These are phyloP conservation scores for Aspergillus sp. DNA, from an alignment of 2,329 filamentous ascomycete species.

Conservation along the genomic window DNA sequence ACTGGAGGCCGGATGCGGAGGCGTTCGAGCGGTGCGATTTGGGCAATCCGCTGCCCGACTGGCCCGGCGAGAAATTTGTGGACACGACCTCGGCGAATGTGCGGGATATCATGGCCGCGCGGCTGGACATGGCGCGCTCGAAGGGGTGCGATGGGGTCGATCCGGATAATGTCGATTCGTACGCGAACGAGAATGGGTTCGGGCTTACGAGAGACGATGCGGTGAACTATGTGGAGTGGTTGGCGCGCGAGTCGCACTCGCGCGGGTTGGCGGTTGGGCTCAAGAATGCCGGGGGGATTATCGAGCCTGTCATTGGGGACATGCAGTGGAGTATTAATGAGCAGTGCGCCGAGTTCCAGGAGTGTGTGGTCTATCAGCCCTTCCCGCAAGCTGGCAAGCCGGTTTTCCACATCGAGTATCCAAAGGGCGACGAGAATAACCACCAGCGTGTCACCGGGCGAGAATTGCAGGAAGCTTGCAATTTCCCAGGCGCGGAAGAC, in stretches of 20 bases:
- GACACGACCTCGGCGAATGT: conserved; percentile 50
- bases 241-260: conserved; percentile 45
- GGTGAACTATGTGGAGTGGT: conserved; percentile 51
- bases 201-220: conserved; percentile 48
- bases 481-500: conserved; percentile 34
- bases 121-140: conserved; percentile 49
- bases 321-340: conserved; percentile 63
- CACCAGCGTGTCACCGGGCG: conserved; percentile 21
- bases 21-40: conserved; percentile 48
- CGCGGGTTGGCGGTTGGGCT: conserved; percentile 55
- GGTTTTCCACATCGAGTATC: conserved; percentile 67
- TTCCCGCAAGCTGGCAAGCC: conserved; percentile 56
- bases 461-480: conserved; percentile 38
- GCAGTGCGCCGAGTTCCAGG: conserved; percentile 53
- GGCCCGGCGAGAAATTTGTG: conserved; percentile 60
- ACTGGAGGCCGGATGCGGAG: conserved; percentile 49
- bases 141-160: conserved; percentile 63
- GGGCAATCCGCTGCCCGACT: conserved; percentile 52
- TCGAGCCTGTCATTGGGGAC: conserved; percentile 40
- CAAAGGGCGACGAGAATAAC: conserved; percentile 39
- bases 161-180: conserved; percentile 62
- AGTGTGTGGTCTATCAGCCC: conserved; percentile 49
- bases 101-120: conserved; percentile 53
- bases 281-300: conserved; percentile 58
- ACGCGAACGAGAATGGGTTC: conserved; percentile 55